Conservation (phyloP, 176 grass and related monocot species). For the Lolium multiflorum region DNA sequence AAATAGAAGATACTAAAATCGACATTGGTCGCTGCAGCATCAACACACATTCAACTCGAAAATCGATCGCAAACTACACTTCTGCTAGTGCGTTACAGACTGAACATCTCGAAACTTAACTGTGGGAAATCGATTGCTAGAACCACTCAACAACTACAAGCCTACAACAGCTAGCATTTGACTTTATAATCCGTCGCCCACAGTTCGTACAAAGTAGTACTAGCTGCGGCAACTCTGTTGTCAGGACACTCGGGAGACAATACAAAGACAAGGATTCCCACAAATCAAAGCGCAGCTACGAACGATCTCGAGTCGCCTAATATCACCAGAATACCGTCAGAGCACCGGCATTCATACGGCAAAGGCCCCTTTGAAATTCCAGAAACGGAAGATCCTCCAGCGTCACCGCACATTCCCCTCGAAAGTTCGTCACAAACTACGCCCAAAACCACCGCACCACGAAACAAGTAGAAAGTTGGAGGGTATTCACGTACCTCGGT, state of each 20-base stretch:
- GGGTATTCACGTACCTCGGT: conserved; percentile 28
- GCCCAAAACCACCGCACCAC: not conserved
- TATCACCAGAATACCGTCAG: not conserved
- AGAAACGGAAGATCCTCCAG: not conserved
- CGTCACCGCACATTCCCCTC: conserved; percentile 13
- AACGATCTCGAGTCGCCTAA: not conserved
- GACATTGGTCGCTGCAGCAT: too few relatives aligned
- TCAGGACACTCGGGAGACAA: not conserved
- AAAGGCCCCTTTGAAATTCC: not conserved
- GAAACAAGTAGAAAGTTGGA: not conserved
- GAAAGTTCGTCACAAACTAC: not conserved
- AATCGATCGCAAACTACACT: too few relatives aligned
- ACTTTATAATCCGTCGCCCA: not conserved
- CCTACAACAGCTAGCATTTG: not conserved
- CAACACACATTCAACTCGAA: too few relatives aligned
- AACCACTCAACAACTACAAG: not conserved
- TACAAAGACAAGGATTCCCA: not conserved
- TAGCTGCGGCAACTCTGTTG: not conserved
- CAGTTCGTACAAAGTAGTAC: not conserved
- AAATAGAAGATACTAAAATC: not conserved
- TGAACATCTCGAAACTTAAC: not conserved
- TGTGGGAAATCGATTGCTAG: not conserved
- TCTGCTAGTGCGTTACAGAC: not conserved
- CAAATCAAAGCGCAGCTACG: not conserved
- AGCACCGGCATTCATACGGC: not conserved